Conservation (phyloP, 1,284 basidiomycete species). For the Agaricales sp. region DNA sequence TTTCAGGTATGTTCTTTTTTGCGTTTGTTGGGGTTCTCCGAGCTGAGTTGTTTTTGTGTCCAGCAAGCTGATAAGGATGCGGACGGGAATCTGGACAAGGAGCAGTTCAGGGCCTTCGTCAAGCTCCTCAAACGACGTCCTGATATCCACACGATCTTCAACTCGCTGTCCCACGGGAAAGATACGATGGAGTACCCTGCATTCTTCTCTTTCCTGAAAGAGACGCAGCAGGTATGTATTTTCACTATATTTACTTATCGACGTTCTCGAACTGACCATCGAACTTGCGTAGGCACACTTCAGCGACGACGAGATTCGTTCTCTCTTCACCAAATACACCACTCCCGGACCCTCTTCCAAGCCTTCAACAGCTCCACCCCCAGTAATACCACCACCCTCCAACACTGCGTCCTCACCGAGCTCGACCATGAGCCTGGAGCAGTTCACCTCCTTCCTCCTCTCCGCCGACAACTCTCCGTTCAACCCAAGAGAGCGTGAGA, state of each 20-base stretch:
- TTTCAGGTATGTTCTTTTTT: conserved; percentile 30
- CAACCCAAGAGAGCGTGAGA: conserved; percentile 8
- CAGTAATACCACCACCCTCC: background rate
- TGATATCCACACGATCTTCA: conserved; percentile 34
- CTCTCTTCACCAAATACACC: background rate
- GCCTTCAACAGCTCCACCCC: background rate
- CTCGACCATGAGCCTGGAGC: conserved; percentile 23
- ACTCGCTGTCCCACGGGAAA: conserved; percentile 10
- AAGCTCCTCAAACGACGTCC: conserved; percentile 50
- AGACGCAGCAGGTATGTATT: background rate
- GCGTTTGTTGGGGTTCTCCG: background rate
- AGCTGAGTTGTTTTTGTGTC: conserved; percentile 16
- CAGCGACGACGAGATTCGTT: background rate
- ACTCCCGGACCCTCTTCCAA: no score
- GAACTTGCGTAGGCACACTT: background rate
- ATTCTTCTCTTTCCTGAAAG: background rate
- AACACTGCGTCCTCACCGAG: background rate
- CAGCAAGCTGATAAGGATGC: conserved; percentile 55
- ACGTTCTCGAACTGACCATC: background rate
- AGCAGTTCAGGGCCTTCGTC: conserved; percentile 37
- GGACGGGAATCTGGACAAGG: conserved; percentile 11
- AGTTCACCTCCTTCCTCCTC: conserved; percentile 44
- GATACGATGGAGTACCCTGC: conserved; percentile 6
- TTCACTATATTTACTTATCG: background rate
- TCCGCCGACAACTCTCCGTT: conserved; percentile 47